Conservation (phyloP, 164 flowering plant genomes). For the Stephania yunnanensis region DNA sequence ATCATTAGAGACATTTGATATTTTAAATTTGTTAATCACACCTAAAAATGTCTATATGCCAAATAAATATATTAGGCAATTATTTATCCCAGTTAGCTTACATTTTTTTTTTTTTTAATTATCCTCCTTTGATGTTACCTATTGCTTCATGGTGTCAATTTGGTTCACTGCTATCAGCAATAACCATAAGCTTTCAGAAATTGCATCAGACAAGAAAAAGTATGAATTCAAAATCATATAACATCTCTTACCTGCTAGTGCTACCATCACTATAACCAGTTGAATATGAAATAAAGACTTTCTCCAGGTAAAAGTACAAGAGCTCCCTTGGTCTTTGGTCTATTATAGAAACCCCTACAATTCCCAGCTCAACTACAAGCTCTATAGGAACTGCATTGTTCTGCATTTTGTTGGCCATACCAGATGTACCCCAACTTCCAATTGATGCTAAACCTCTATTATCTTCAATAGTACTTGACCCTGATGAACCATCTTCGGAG, state of each 20-base stretch:
- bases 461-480: constrained; percentile 25
- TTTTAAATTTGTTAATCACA: too few relatives aligned
- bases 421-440: constrained; percentile 38
- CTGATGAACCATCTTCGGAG: constrained; percentile 27
- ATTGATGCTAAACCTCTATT: constrained; percentile 17
- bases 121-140: neutral
- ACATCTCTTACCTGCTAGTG: constrained; percentile 59
- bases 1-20: too few relatives aligned
- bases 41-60: too few relatives aligned
- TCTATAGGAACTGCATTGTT: constrained; percentile 52
- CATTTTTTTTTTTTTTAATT: neutral
- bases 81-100: too few relatives aligned
- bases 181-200: neutral
- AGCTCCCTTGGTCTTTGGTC: constrained; percentile 93
- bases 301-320: constrained; percentile 70
- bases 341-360: constrained; percentile 73
- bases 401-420: constrained; percentile 29
- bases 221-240: constrained; percentile 1
- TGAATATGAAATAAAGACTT: constrained; percentile 73
- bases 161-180: neutral
- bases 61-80: too few relatives aligned
- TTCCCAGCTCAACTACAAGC: constrained; percentile 71
- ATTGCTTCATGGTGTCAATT: neutral
- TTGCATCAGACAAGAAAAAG: constrained; percentile 1
- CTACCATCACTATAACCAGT: constrained; percentile 85